Base-by-base conservation (phyloP, 106 monocot species). In the Dioscorea dumetorum region DNA sequence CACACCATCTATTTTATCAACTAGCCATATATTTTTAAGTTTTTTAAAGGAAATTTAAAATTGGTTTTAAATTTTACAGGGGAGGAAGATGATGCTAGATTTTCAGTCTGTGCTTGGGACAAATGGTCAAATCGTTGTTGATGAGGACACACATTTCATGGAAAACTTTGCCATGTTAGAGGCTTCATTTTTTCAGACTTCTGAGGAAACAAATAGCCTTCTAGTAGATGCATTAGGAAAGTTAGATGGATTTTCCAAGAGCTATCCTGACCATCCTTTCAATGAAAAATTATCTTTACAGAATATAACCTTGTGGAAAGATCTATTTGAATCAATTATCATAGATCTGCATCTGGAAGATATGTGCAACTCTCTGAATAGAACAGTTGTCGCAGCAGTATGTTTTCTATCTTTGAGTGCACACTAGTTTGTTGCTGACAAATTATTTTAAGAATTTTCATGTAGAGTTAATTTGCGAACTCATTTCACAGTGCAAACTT, bases 291-390 rank as follows among this genome's bases (percentile, higher is more conserved):
- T 41, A 41, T 41, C 41, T 41, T 41, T 41, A 10, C 3, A 41
- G 18, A 70, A 82, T 56, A 76, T 91, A 63, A 78, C 84, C 64
- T 81, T 63, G 15, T 91, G 91, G 88, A 86, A 82, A 54, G 60
- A n/a, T 60, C 34, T 82, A 61, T 82, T 95, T 58, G 62, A 70
- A 61, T 76, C 72, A 31, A 78, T 70, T 56, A 57, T 72, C 23
- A 24, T 7, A 49, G 73, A 78, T 59, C 57, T 95, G 59, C 73
- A 82, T 61, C 67, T 95, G 10, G 81, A 88, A 20, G 64, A 60
- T 57, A 67, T 91, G 17, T 66, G 73, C 76, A 72, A 75, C 73
- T 33, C 71, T 61, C 22, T 82, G 22, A 35, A 23, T 16, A 75
- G 59, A 67, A 64, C 75, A 34, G 49, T 84, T 58, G n/a, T 66